Base-by-base conservation (phyloP, 139 green algal genomes). In the Astrephomene gubernaculifera region DNA sequence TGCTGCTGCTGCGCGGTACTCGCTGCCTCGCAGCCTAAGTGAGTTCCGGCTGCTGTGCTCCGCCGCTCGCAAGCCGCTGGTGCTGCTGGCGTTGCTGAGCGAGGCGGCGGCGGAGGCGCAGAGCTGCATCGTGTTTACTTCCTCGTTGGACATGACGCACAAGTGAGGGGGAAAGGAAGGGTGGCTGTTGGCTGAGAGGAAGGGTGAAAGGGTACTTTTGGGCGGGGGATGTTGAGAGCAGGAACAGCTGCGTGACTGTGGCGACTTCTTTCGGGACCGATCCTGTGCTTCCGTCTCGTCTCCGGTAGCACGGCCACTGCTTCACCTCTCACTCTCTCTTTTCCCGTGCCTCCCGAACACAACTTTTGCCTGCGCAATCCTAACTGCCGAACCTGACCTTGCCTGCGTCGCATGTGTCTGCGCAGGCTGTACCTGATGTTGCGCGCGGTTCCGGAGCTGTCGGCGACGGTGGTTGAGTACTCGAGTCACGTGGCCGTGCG, bases 81-180 rank as follows among this genome's bases (percentile, higher is more conserved):
- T 82, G 2, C 89, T 97, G 71, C 73, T 94, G 54, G 93, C 93
- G 22, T 88, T 98, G 76, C 91, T 98, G 83, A 43, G 86, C 1
- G 57, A 89, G 35, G 87, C 96, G 79, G 79, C 71, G 41, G 83
- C 96, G 79, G 79, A 65, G 41, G 83, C 75, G 7, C 52, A 91
- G 87, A 68, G 53, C 21, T 96, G 82, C 22, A 88, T 99, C 10
- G 90, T 99, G 17, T 99, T 99, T 68, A 92, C 95, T 1, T 95
- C 95, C 22, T 96, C 93, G 0, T 71, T 98, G 31, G 93, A 98
- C 21, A 94, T 92, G 25, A 96, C 96, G 0, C 93, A 92, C 86
- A 94, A 89, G 87, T 93, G 68, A 22, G 88, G 4, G 57, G 6
- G 14, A 24, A n/a, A 9, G 19, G 19, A 65, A 24, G 57, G 57